Evolutionary conservation across 1,284 basidiomycete genomes (phyloP), one percentile per base, ranked within the genome.

Genomic region (Trichosporon ovoides): DNA sequence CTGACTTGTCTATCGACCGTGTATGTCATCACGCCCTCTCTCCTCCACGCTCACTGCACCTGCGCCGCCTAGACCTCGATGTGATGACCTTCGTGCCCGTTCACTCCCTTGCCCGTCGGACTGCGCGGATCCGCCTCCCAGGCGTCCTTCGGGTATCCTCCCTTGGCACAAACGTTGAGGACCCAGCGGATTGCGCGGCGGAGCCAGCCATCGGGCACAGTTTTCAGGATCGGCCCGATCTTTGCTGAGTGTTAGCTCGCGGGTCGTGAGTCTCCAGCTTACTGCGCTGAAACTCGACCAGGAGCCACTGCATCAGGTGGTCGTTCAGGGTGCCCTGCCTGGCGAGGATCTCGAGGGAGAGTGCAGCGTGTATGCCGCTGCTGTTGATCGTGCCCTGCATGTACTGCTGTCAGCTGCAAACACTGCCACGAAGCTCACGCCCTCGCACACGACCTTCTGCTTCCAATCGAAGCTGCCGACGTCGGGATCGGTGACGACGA

Each of bases 231-330:
- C 3, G 43, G 43, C 7, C 43, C 22, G 43, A 7, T 13, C 43
- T 22, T n/a, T 24, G 43, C 43, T 48, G 43, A 3, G 6, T 9
- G 43, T 48, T 14, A 48, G 43, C 19, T 48, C 24, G n/a, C n/a
- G n/a, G n/a, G n/a, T 31, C 2, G 16, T 18, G 24, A n/a, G 13
- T 13, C 13, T 35, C 14, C 3, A 48, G 28, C 43, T 48, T 16
- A 48, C 43, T 48, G 43, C 43, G 43, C 43, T 24, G 43, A 22
- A 48, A 48, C 14, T 48, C 43, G 24, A 48, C 24, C 43, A 48
- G 16, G 22, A 48, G 22, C 43, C 43, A 48, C 43, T 48, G 43
- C 16, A 48, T 48, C 14, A 48, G 24, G 16, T 48, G 43, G 16
- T 48, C 43, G 43, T 48, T 48, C 4, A n/a, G 24, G 3, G 24